These are phyloP conservation scores for Neocallimastix lanati DNA, from an alignment of 192 early-diverging fungal species.

Conservation along the genomic window DNA sequence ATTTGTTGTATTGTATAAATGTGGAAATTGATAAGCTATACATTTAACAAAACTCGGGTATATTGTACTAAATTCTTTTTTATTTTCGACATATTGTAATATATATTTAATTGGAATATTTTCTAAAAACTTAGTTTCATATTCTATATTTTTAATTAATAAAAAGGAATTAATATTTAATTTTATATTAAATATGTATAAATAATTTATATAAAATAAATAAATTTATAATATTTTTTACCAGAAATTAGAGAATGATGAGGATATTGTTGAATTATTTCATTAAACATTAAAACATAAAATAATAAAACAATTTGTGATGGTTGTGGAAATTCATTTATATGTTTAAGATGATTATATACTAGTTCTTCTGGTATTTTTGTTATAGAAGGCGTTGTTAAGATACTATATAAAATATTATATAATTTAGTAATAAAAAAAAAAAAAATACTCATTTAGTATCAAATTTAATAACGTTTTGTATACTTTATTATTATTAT, in stretches of 20 bases:
- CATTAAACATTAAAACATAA: background rate
- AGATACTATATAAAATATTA: background rate
- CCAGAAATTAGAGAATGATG: background rate
- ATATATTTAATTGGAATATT: background rate
- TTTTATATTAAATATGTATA: no score
- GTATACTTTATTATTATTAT: no score
- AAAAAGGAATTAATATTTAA: no score
- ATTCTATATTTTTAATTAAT: background rate
- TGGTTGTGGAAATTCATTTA: background rate
- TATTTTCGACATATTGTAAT: background rate
- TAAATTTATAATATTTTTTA: background rate
- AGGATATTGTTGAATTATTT: background rate
- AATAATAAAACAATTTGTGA: background rate
- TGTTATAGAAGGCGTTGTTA: background rate
- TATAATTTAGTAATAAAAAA: no score
- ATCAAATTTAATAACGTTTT: no score
- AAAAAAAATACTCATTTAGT: no score
- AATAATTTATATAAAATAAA: no score
- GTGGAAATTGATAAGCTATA: background rate
- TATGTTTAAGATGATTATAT: background rate
- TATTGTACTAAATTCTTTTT: background rate
- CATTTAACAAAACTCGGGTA: background rate
- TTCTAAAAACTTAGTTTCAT: background rate
- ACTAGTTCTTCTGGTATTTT: background rate
- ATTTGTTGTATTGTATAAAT: background rate